These are phyloP conservation scores for Gleditsia sinensis DNA, from an alignment of 306 rosid genomes.

Conservation along the genomic window DNA sequence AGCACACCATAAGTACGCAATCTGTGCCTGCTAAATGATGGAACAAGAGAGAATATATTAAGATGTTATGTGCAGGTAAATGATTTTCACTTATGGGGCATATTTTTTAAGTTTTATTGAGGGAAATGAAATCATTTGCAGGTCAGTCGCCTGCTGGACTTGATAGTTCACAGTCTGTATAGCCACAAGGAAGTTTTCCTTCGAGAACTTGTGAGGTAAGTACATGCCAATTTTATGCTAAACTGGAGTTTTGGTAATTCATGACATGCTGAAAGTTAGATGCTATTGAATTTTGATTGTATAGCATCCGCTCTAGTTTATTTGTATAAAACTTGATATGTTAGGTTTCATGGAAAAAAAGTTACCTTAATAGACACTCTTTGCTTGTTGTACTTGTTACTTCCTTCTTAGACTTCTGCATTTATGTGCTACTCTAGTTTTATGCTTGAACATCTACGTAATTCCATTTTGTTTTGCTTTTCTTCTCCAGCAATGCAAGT, in stretches of 20 bases:
- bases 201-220: slow-evolving; percentile 74
- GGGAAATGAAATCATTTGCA: slow-evolving; percentile 36
- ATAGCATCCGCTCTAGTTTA: neutral
- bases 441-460: neutral
- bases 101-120: neutral
- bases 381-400: neutral
- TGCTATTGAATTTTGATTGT: neutral
- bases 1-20: neutral
- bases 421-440: neutral
- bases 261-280: neutral
- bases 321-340: slow-evolving; percentile 2
- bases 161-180: slow-evolving; percentile 77
- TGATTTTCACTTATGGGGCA: neutral
- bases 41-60: neutral
- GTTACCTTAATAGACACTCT: neutral
- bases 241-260: neutral
- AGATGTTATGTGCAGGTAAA: neutral
- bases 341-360: neutral
- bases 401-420: neutral
- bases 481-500: neutral
- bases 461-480: neutral
- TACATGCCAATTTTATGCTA: neutral
- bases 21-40: neutral
- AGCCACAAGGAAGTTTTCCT: slow-evolving; percentile 82
- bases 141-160: slow-evolving; percentile 70